Conservation (phyloP, 768 basidiomycete species). For the Amanita subjunquillea region DNA sequence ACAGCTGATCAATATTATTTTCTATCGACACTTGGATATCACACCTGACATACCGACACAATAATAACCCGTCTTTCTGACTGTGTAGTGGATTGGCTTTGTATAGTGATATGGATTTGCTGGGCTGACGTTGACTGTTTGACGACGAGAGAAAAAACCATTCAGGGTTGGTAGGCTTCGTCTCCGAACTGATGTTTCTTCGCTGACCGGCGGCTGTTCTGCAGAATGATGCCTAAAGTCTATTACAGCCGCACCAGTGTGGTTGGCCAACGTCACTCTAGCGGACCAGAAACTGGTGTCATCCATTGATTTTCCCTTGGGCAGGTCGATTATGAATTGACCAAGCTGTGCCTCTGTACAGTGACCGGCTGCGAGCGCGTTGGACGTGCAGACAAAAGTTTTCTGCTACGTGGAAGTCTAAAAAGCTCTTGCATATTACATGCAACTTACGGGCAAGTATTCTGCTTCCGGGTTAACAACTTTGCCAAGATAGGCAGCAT, state of each 20-base stretch:
- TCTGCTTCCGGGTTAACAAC: conserved; percentile 43
- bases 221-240: conserved; percentile 51
- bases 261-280: conserved; percentile 49
- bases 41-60: conserved; percentile 66
- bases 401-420: conserved; percentile 45
- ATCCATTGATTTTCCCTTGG: conserved; percentile 46
- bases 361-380: conserved; percentile 58
- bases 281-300: conserved; percentile 87
- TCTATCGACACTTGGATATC: not conserved
- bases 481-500: conserved; percentile 76
- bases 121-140: conserved; percentile 32
- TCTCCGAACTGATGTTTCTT: conserved; percentile 42
- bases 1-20: conserved; percentile 42
- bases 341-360: conserved; percentile 69
- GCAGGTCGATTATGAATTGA: conserved; percentile 79
- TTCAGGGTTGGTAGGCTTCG: conserved; percentile 5
- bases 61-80: conserved; percentile 88
- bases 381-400: conserved; percentile 89
- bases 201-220: conserved; percentile 42
- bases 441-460: conserved; percentile 50
- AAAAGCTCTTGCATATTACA: not conserved
- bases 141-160: conserved; percentile 12
- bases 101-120: conserved; percentile 43
- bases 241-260: conserved; percentile 12
- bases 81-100: conserved; percentile 72